Percentiles rank a stretch among this genome's conserved stretches.
Evolutionary conservation across 495 filamentous ascomycete genomes (phyloP).

Genomic region (Neurospora sp.): DNA sequence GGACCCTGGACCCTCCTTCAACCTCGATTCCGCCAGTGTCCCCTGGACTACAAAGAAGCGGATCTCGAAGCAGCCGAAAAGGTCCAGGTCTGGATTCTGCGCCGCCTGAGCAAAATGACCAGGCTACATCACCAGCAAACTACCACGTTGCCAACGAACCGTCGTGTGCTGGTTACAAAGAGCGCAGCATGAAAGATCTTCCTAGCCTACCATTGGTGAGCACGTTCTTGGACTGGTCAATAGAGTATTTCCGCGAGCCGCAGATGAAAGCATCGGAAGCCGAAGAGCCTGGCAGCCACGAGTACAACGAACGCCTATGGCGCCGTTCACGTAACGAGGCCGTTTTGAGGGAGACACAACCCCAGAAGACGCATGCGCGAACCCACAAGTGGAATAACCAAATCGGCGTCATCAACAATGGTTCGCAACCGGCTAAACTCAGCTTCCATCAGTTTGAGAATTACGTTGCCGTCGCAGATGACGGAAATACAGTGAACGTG

Average conservation of each 20-base stretch:
- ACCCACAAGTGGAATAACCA: conserved; percentile 75
- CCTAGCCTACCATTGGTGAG: conserved; percentile 67
- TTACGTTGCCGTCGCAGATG: conserved; percentile 88
- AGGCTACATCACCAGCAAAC: conserved; percentile 51
- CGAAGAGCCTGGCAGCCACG: conserved; percentile 92
- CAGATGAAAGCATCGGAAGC: conserved; percentile 96
- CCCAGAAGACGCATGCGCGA: conserved; percentile 77
- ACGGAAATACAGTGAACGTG: conserved; percentile 76
- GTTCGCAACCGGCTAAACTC: conserved; percentile 80
- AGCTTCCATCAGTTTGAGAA: conserved; percentile 97
- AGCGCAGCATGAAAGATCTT: conserved; percentile 42
- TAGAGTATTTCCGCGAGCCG: conserved; percentile 96
- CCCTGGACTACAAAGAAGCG: conserved; percentile 32
- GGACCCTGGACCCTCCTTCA: conserved; percentile 26
- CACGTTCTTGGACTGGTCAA: conserved; percentile 87
- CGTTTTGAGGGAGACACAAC: conserved; percentile 84
- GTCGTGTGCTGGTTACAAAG: conserved; percentile 59
- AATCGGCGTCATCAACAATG: conserved; percentile 71
- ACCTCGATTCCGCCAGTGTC: conserved; percentile 22
- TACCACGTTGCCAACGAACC: conserved; percentile 73
- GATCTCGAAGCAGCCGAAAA: conserved; percentile 31
- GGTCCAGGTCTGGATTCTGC: conserved; percentile 52
- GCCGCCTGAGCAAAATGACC: conserved; percentile 73
- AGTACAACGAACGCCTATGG: conserved; percentile 95
- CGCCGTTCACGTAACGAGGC: conserved; percentile 83